Conservation (phyloP, 2,329 filamentous ascomycete genomes). For the Trichophyton schoenleinii region DNA sequence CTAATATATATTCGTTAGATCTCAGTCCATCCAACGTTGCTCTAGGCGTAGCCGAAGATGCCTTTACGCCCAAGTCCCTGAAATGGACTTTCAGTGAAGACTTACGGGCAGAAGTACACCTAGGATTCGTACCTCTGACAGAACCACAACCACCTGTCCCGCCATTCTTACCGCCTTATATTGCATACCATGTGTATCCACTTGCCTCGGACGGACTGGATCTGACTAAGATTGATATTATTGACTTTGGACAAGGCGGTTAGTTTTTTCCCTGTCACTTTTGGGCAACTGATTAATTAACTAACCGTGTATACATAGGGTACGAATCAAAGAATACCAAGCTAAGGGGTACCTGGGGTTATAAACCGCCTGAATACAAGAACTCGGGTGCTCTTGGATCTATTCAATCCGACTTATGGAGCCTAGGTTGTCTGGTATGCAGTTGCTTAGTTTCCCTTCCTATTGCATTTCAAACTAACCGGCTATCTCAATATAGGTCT, state of each 20-base stretch:
- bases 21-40: background rate
- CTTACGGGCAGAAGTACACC: background rate
- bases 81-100: background rate
- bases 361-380: background rate
- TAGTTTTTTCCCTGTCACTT: background rate
- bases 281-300: too few relatives aligned
- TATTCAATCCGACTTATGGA: slow-evolving; percentile 5
- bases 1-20: background rate
- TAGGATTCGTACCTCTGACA: background rate
- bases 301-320: background rate
- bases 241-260: slow-evolving; percentile 12
- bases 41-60: background rate
- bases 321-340: background rate
- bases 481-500: background rate
- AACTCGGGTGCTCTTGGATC: background rate
- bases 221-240: slow-evolving; percentile 8
- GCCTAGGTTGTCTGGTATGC: slow-evolving; percentile 5
- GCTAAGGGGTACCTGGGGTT: background rate
- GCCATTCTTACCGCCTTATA: background rate
- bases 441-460: background rate
- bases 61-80: background rate
- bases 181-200: background rate
- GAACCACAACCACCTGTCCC: background rate
- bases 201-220: background rate
- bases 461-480: background rate